These are phyloP conservation scores for Fusarium pseudograminearum DNA, from an alignment of 2,329 filamentous ascomycete genomes.

Conservation along the genomic window DNA sequence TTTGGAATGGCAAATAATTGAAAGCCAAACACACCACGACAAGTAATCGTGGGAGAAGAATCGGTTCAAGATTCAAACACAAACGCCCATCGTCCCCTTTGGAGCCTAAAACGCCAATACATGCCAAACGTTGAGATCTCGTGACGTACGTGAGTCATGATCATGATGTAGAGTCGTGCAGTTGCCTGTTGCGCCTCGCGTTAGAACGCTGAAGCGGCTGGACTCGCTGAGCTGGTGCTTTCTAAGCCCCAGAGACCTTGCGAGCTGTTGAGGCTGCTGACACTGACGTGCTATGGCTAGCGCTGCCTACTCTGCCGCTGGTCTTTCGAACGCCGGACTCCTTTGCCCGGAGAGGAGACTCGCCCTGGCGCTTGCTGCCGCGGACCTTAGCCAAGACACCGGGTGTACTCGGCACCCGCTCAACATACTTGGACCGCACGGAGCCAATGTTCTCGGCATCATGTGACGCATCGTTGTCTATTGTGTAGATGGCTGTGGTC, in stretches of 20 bases:
- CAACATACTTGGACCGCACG: constrained; percentile 70
- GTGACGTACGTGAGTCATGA: constrained; percentile 57
- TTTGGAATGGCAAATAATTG: constrained; percentile 31
- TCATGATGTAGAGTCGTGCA: constrained; percentile 54
- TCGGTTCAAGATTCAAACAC: constrained; percentile 42
- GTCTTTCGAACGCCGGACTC: constrained; percentile 72
- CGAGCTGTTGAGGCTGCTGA: constrained; percentile 60
- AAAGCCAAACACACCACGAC: constrained; percentile 22
- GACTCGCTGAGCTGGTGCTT: constrained; percentile 36
- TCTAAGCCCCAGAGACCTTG: constrained; percentile 64
- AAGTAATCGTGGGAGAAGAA: constrained; percentile 40
- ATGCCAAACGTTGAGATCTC: constrained; percentile 59
- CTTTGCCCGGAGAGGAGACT: constrained; percentile 64
- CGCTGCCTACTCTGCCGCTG: constrained; percentile 73
- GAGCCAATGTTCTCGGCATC: constrained; percentile 78
- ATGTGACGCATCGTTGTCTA: constrained; percentile 76
- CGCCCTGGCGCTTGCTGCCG: constrained; percentile 66
- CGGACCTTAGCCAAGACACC: constrained; percentile 74
- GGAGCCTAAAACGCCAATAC: constrained; percentile 56
- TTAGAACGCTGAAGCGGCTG: constrained; percentile 37
- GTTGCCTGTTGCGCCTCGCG: constrained; percentile 33
- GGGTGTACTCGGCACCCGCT: constrained; percentile 65
- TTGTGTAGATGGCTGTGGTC: constrained; percentile 74
- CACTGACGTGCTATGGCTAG: constrained; percentile 59
- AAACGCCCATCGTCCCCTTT: constrained; percentile 41